phyloP scores from a whole-genome alignment of 148 eudicot species.

The Nepenthes mirabilis region DNA sequence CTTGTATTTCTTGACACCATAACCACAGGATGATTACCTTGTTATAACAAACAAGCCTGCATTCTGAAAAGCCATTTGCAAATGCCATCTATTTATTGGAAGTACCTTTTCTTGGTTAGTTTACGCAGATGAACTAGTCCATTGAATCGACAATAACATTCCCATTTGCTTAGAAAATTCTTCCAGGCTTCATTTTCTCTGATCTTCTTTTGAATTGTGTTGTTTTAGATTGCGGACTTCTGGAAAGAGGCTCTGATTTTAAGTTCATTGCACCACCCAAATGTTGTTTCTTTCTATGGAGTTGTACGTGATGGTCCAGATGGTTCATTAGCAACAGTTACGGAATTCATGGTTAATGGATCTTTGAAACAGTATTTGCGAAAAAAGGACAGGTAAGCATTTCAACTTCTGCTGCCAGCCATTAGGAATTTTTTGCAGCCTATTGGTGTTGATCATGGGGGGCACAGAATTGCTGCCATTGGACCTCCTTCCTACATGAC shows the following conservation, averaged over 20 bases:
- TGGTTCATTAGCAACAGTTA: constrained; percentile 92
- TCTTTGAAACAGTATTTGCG: constrained; percentile 84
- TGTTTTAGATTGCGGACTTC: constrained; percentile 73
- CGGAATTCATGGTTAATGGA: constrained; percentile 95
- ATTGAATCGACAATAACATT: no score
- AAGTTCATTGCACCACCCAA: constrained; percentile 94
- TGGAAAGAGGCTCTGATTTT: constrained; percentile 94
- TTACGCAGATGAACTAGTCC: no score
- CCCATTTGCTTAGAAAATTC: no score
- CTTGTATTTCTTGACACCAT: no score
- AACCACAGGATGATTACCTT: no score
- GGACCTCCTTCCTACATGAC: not conserved
- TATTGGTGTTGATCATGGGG: not conserved
- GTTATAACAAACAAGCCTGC: no score
- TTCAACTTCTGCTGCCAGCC: not conserved
- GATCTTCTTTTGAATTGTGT: not conserved
- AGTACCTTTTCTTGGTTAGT: no score
- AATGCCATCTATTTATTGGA: no score
- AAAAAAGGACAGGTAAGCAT: constrained; percentile 74
- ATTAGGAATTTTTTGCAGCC: not conserved
- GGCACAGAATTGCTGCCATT: not conserved
- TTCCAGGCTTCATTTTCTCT: no score
- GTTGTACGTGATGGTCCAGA: constrained; percentile 97
- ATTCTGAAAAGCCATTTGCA: no score
- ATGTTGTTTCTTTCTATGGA: constrained; percentile 95